Conservation (phyloP, 2,329 filamentous ascomycete species). For the Pseudodiploospora longispora region DNA sequence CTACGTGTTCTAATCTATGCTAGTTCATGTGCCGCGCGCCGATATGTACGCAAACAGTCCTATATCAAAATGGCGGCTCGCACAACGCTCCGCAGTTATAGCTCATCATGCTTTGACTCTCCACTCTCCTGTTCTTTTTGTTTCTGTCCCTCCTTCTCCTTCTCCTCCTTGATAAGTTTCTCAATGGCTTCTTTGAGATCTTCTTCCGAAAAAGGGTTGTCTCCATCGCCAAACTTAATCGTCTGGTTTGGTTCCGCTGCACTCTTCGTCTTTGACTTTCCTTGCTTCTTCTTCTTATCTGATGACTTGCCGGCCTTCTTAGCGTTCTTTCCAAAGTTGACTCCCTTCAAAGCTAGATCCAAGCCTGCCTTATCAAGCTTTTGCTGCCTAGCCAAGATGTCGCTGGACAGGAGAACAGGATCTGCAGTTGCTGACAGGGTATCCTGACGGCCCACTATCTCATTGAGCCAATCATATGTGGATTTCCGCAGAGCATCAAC, state of each 20-base stretch:
- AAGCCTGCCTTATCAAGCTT: conserved; percentile 64
- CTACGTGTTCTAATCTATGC: too few species aligned
- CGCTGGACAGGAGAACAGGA: conserved; percentile 64
- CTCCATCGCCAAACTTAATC: conserved; percentile 31
- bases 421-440: conserved; percentile 63
- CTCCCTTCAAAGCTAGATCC: conserved; percentile 62
- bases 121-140: conserved; percentile 8
- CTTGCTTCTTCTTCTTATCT: conserved; percentile 32
- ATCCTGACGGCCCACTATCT: conserved; percentile 62
- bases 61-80: background rate
- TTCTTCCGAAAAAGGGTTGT: conserved; percentile 31
- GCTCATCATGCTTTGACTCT: conserved; percentile 25
- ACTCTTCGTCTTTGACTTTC: conserved; percentile 28
- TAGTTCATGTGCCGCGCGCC: too few species aligned
- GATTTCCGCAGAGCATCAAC: conserved; percentile 56
- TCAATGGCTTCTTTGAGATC: conserved; percentile 44
- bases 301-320: conserved; percentile 39
- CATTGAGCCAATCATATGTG: conserved; percentile 65
- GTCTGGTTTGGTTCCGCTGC: conserved; percentile 29
- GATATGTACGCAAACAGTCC: too few species aligned
- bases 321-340: conserved; percentile 42
- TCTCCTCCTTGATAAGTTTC: conserved; percentile 22
- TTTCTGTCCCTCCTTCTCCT: conserved; percentile 25
- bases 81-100: conserved; percentile 16
- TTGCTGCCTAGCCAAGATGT: conserved; percentile 60